Evolutionary conservation across 768 basidiomycete species (phyloP).

Genomic region (Leucosporidium yakuticum): DNA sequence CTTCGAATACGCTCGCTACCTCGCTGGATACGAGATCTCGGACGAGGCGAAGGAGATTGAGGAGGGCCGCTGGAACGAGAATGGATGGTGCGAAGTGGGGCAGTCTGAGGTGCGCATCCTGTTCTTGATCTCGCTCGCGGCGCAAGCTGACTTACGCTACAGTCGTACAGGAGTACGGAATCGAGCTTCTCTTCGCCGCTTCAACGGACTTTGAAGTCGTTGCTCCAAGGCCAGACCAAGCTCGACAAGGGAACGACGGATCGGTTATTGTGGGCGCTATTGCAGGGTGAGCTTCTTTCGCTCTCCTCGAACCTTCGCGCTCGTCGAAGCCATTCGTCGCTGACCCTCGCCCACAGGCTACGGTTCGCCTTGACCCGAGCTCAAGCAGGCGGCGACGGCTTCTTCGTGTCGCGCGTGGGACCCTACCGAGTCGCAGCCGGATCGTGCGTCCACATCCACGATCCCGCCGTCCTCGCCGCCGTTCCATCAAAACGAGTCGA

Average conservation of each 20-base stretch:
- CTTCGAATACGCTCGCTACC: constrained; percentile 68
- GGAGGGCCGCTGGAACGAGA: constrained; percentile 54
- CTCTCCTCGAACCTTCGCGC: background rate
- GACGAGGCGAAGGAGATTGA: constrained; percentile 48
- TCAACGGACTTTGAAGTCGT: constrained; percentile 2
- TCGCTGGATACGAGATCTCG: constrained; percentile 56
- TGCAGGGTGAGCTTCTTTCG: background rate
- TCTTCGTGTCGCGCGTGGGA: constrained; percentile 15
- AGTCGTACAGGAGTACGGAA: constrained; percentile 24
- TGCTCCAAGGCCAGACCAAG: background rate
- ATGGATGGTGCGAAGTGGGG: constrained; percentile 72
- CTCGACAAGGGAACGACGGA: background rate
- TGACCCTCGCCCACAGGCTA: constrained; percentile 6
- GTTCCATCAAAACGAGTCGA: constrained; percentile 8
- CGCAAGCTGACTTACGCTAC: background rate
- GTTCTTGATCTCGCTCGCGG: background rate
- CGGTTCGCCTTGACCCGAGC: constrained; percentile 9
- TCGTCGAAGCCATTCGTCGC: background rate
- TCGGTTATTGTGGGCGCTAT: background rate
- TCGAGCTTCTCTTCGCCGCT: constrained; percentile 36
- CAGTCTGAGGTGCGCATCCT: constrained; percentile 48
- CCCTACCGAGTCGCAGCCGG: constrained; percentile 20
- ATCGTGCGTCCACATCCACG: constrained; percentile 23
- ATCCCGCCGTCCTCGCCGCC: constrained; percentile 26
- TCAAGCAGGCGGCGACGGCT: constrained; percentile 24